These are phyloP conservation scores for Dichotomopilus funicola DNA, from an alignment of 2,329 filamentous ascomycete species.

Conservation along the genomic window DNA sequence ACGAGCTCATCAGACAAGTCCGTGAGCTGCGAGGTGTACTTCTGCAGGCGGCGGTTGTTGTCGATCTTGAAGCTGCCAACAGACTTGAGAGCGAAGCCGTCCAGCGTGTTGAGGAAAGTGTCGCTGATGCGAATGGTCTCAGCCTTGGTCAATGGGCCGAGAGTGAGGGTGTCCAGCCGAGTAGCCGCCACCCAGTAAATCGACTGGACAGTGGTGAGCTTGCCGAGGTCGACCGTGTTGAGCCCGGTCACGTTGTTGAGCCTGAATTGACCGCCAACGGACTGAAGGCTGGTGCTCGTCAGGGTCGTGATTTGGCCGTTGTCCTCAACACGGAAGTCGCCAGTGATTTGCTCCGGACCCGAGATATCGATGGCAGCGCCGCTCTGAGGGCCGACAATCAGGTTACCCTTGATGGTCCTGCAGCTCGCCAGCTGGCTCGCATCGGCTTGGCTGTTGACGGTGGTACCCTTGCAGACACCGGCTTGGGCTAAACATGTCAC, in stretches of 20 bases:
- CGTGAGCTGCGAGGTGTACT: conserved; percentile 68
- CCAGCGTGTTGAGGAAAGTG: conserved; percentile 71
- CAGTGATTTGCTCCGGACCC: conserved; percentile 51
- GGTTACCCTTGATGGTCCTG: conserved; percentile 59
- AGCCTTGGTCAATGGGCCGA: conserved; percentile 56
- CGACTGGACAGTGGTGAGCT: conserved; percentile 56
- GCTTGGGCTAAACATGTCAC: conserved; percentile 26
- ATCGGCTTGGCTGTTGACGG: conserved; percentile 58
- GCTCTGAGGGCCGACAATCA: conserved; percentile 55
- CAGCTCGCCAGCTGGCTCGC: conserved; percentile 56
- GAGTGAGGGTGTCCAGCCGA: conserved; percentile 43
- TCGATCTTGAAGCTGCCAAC: conserved; percentile 71
- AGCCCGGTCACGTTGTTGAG: conserved; percentile 65
- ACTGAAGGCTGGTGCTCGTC: conserved; percentile 51
- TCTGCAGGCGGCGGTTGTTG: conserved; percentile 79
- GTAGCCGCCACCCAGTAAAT: conserved; percentile 71
- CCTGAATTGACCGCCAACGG: conserved; percentile 64
- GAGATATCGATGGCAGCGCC: conserved; percentile 55
- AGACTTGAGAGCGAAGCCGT: conserved; percentile 72
- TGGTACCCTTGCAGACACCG: conserved; percentile 34
- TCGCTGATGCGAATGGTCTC: conserved; percentile 70
- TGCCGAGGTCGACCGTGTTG: conserved; percentile 57
- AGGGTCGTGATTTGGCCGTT: conserved; percentile 57
- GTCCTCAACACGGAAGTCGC: conserved; percentile 54
- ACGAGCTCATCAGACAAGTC: conserved; percentile 66